These are phyloP conservation scores for Alternaria atra DNA, from an alignment of 2,329 filamentous ascomycete species.

Conservation along the genomic window DNA sequence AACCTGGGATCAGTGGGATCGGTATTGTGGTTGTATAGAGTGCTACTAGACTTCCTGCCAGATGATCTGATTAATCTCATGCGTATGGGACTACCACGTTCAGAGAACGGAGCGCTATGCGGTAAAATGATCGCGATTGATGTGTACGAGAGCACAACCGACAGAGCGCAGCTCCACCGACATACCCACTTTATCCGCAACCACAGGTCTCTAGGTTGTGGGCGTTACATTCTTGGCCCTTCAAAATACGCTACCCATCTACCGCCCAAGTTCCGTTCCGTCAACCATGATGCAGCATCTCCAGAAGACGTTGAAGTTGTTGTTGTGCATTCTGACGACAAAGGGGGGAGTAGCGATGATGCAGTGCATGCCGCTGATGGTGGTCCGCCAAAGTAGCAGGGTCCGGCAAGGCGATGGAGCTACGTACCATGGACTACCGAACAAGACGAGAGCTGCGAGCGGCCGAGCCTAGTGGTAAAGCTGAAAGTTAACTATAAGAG, in stretches of 20 bases:
- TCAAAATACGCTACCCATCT: conserved; percentile 23
- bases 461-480: conserved; percentile 11
- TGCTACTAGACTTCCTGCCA: conserved; percentile 37
- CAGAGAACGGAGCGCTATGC: conserved; percentile 9
- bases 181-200: conserved; percentile 38
- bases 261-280: conserved; percentile 25
- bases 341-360: conserved; percentile 11
- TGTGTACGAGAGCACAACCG: background rate
- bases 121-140: conserved; percentile 11
- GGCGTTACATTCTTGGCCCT: conserved; percentile 29
- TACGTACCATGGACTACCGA: conserved; percentile 42
- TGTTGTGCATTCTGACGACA: conserved; percentile 30
- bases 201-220: conserved; percentile 20
- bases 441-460: conserved; percentile 34
- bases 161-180: conserved; percentile 21
- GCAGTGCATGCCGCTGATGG: background rate
- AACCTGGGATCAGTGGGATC: conserved; percentile 32
- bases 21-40: conserved; percentile 31
- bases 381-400: conserved; percentile 10
- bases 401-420: conserved; percentile 32
- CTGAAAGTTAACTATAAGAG: conserved; percentile 13
- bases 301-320: conserved; percentile 17
- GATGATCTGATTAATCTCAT: conserved; percentile 32
- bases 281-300: background rate
- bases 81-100: conserved; percentile 22